Percentiles rank a stretch among this genome's conserved stretches.
These are phyloP conservation scores for Calonectria pteridis DNA, from an alignment of 2,329 filamentous ascomycete species.

Conservation along the genomic window DNA sequence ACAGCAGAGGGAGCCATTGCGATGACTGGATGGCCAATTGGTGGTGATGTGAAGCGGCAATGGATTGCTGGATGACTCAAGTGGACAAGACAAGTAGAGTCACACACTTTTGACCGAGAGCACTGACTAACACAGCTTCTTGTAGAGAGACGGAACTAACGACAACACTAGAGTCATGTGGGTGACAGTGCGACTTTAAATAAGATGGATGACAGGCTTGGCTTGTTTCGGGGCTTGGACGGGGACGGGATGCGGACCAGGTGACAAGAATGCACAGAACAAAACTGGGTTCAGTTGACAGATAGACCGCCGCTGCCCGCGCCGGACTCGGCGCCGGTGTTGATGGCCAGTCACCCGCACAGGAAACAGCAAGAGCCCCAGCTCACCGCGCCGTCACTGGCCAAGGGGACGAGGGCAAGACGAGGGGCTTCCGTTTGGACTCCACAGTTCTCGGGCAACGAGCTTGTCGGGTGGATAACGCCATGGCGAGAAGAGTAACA, in stretches of 20 bases:
- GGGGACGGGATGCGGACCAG: conserved; percentile 26
- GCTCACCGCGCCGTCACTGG: conserved; percentile 8
- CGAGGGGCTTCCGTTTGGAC: conserved; percentile 8
- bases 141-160: not conserved
- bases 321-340: conserved; percentile 39
- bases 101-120: not conserved
- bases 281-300: conserved; percentile 11
- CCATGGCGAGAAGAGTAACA: not conserved
- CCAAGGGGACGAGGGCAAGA: not conserved
- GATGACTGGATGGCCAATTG: conserved; percentile 23
- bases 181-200: conserved; percentile 22
- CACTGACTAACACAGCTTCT: conserved; percentile 11
- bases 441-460: conserved; percentile 16
- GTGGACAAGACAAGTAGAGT: not conserved
- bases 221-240: not conserved
- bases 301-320: conserved; percentile 46
- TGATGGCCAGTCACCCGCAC: conserved; percentile 33
- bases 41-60: not conserved
- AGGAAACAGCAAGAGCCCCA: not conserved
- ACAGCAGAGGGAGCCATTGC: conserved; percentile 64
- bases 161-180: not conserved
- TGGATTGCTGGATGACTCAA: conserved; percentile 8
- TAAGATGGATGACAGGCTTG: not conserved
- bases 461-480: not conserved
- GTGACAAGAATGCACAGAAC: conserved; percentile 29